Evolutionary conservation across 2,329 filamentous ascomycete species (phyloP), one percentile per base, ranked within the genome.

Genomic region (Fusarium sp.): DNA sequence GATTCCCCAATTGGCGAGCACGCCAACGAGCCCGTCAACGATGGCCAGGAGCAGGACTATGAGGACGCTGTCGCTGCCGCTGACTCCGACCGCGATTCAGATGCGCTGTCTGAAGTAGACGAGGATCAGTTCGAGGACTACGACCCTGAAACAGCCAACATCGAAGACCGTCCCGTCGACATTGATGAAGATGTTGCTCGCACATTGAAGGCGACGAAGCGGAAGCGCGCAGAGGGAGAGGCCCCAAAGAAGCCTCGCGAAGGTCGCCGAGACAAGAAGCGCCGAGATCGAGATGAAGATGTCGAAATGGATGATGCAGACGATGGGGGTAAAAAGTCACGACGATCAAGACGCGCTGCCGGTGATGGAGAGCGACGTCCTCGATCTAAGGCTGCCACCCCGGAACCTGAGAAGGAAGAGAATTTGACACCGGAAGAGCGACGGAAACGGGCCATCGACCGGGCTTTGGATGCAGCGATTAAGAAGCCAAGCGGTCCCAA

Each of bases 391-490:
- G 74, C 77, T 16, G 68, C 80, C 3, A 80, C 82, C 21, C 85
- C 85, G 5, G 88, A 90, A 62, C 86, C 89, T 8, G 89, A 93
- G 67, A 87, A 92, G 70, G 93, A 97, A 65, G 92, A 93, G 74
- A 85, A 91, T 66, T 81, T 98, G 73, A 91, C 92, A 21, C 93
- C 94, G 1, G 93, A 96, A 79, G 93, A 97, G 82, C 88, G 93
- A 74, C 89, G 94, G 73, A 90, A 92, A 74, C 87, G 93, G 71
- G 94, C 93, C 21, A 89, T 99, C 54, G 93, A 97, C 75, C 88
- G 91, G 71, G 92, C 93, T 57, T 93, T 98, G 82, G 93, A 97
- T 78, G 92, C 92, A 58, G 94, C 94, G 2, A 84, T 97, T 73
- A 97, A 97, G 83, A 93, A 92, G 72, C 90, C 92, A n/a, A 71